Base-by-base conservation (phyloP, 2,329 filamentous ascomycete species). In the Westerdykella ornata region DNA sequence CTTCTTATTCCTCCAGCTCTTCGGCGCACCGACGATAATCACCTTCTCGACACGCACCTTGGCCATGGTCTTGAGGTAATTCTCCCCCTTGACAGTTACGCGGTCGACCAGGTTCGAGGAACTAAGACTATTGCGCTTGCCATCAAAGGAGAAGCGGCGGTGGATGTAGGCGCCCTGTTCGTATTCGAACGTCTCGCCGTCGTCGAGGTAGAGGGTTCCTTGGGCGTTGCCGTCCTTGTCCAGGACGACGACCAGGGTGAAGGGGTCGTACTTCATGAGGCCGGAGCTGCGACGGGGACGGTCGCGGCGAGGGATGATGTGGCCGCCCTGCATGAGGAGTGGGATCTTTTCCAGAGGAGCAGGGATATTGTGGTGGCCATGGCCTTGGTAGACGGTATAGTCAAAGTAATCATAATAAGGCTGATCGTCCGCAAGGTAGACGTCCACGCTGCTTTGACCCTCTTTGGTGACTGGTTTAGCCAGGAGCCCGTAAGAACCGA, bases 341-440 rank as follows among this genome's bases (percentile, higher is more conserved):
- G 92, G 90, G 14, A 95, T 85, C 56, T 83, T 87, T 42, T 95
- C 85, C 3, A 97, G 74, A 0, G 89, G 86, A 0, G 90, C 86
- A 1, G 78, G 68, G 29, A 96, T 72, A 1, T 78, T 84, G 49
- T 87, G 73, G 46, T 85, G 70, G 49, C 86, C 85, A 47, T 82
- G 80, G 17, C 83, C 77, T 16, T 81, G 82, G 59, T 94, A 80
- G 33, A 80, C 72, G 32, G 83, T 80, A 69, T 88, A 96, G 56
- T 87, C 87, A 62, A 92, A 94, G 71, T 98, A 98, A 68, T 97
- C 86, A 59, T 89, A 98, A 67, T 98, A 97, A 39, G 85, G 77
- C 65, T 94, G 86, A 44, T 84, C 78, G 53, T 97, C 90, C 1
- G 89, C 84, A 40, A 98, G 80, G 69, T 94, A 96, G 43, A 98